Evolutionary conservation across 2,329 filamentous ascomycete genomes (phyloP), one percentile per base, ranked within the genome.

Genomic region (Hypoxylon sp.): DNA sequence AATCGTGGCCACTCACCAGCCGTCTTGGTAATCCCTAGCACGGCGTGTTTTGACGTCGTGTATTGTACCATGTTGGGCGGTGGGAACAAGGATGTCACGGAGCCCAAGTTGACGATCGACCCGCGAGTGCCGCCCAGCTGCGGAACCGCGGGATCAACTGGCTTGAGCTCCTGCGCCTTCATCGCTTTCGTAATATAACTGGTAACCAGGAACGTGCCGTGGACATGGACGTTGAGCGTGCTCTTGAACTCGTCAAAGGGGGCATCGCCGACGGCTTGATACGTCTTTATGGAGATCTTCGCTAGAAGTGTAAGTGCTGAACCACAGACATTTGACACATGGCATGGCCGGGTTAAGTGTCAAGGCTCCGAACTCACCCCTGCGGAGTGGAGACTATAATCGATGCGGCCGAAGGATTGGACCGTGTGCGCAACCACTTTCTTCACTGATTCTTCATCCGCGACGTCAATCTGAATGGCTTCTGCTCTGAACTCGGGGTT

Each of bases 351-450:
- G 21, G 5, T 6, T 25, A 9, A 9, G 9, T 25, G 5, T 25
- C 6, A 25, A 25, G 21, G 21, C 9, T 25, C 21, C 9, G 17
- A 17, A 36, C 53, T 45, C 20, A 56, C 59, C 3, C 57, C 61
- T 2, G 59, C 59, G 31, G 40, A 51, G 30, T 62, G 46, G 0
- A 63, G 37, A 16, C 31, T 36, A 27, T 63, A 63, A 30, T 63
- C 61, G 12, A 63, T 52, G 29, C 57, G 57, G 1, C 52, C 57
- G 15, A 60, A 57, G 1, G 44, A 27, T 4, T 46, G 17, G 3
- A 50, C 38, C n/a, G 47, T 51, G 7, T 30, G 44, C 3, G 42
- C 36, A 5, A 62, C 38, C 4, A 55, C 47, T 1, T 19, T 5
- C 21, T 51, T 50, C 13, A 63, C 51, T 1, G 49, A 55, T 1